Percentiles rank a stretch among this genome's conserved stretches.
These are phyloP conservation scores for Abelmoschus esculentus DNA, from an alignment of 345 rosid species.

Conservation along the genomic window DNA sequence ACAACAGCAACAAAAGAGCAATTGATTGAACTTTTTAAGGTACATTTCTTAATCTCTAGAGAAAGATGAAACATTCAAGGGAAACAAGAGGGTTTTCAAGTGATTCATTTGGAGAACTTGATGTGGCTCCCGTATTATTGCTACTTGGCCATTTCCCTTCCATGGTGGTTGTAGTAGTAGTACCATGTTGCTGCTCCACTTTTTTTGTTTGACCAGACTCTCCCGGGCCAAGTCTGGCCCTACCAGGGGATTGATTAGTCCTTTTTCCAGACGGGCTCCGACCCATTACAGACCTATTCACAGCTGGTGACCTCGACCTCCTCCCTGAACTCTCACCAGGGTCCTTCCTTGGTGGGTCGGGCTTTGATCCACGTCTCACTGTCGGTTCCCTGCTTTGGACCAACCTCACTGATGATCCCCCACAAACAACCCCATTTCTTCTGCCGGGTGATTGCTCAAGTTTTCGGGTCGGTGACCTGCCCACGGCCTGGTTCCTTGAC, in stretches of 20 bases:
- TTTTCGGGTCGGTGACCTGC: conserved; percentile 40
- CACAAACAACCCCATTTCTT: conserved; percentile 7
- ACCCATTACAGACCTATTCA: conserved; percentile 49
- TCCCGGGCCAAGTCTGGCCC: conserved; percentile 29
- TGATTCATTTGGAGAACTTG: conserved; percentile 34
- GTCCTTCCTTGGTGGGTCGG: conserved; percentile 35
- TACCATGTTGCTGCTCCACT: not conserved
- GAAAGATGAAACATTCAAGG: conserved; percentile 84
- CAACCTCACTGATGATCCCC: conserved; percentile 21
- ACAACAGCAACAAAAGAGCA: not conserved
- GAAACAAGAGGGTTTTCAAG: conserved; percentile 82
- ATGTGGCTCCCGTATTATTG: not conserved
- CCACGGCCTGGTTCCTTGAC: conserved; percentile 28
- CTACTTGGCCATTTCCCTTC: conserved; percentile 18
- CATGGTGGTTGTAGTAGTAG: not conserved
- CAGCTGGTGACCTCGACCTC: conserved; percentile 64
- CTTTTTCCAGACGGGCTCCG: conserved; percentile 43
- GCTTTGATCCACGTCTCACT: conserved; percentile 22
- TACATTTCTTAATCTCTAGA: conserved; percentile 22
- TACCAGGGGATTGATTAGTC: conserved; percentile 57
- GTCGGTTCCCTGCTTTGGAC: conserved; percentile 28
- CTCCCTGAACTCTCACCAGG: conserved; percentile 60
- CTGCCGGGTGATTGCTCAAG: conserved; percentile 50
- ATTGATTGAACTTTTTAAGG: no score
- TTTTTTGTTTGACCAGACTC: conserved; percentile 14